Conservation (phyloP, 148 eudicot species). For the Euryodendron excelsum region DNA sequence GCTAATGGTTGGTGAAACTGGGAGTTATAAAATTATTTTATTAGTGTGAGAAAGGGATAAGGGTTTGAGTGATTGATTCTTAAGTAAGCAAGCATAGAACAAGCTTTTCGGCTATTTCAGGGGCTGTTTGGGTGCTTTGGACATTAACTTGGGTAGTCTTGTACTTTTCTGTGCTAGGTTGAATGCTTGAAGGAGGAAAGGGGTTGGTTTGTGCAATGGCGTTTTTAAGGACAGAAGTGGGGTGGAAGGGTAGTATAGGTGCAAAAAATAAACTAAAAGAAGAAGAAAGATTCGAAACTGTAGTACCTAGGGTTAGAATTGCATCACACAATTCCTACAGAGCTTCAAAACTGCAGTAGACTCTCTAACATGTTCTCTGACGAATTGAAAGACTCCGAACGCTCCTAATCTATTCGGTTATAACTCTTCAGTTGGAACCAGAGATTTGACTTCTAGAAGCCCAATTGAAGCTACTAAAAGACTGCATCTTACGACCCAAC, state of each 20-base stretch:
- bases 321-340: background rate
- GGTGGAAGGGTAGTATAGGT: background rate
- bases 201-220: background rate
- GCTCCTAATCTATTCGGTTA: too few relatives aligned
- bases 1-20: too few relatives aligned
- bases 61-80: too few relatives aligned
- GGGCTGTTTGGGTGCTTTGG: too few relatives aligned
- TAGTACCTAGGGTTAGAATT: background rate
- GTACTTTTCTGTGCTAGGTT: background rate
- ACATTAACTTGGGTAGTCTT: background rate
- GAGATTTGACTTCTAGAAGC: background rate
- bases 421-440: background rate
- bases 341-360: background rate
- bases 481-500: background rate
- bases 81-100: too few relatives aligned
- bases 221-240: background rate
- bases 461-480: background rate
- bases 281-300: background rate
- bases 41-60: too few relatives aligned
- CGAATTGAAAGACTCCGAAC: background rate
- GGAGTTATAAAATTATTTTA: too few relatives aligned
- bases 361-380: background rate
- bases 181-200: background rate
- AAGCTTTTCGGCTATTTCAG: too few relatives aligned
- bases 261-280: background rate